Evolutionary conservation across 2,329 filamentous ascomycete genomes (phyloP).

Genomic region (Verticillium klebahnii): DNA sequence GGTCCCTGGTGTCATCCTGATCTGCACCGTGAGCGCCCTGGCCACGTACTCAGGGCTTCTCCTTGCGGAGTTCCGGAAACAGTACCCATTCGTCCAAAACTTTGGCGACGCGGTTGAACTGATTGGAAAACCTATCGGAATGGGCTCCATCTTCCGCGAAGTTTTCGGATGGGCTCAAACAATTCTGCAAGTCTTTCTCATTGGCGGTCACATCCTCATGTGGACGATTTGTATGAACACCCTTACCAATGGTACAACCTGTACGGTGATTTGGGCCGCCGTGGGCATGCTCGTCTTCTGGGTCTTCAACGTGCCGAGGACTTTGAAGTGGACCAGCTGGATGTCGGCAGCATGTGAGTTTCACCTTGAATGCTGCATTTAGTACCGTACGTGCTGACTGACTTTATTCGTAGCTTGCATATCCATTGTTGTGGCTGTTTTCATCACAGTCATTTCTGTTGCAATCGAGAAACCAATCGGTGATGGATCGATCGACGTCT

Average conservation of each 20-base stretch:
- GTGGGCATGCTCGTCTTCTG: constrained; percentile 55
- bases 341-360: constrained; percentile 33
- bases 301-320: constrained; percentile 54
- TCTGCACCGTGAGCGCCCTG: constrained; percentile 58
- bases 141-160: constrained; percentile 50
- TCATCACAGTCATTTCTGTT: constrained; percentile 60
- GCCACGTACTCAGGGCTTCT: constrained; percentile 57
- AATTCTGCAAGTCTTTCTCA: constrained; percentile 61
- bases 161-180: constrained; percentile 54
- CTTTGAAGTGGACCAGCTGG: constrained; percentile 56
- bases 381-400: background rate
- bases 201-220: constrained; percentile 62
- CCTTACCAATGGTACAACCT: constrained; percentile 53
- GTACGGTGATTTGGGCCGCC: constrained; percentile 58
- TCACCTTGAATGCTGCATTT: background rate
- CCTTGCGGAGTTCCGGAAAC: constrained; percentile 63
- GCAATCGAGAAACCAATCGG: constrained; percentile 39
- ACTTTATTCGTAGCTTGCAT: constrained; percentile 35
- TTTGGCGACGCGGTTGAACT: constrained; percentile 62
- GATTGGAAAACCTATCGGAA: constrained; percentile 35
- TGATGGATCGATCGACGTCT: constrained; percentile 22
- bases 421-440: constrained; percentile 58
- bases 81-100: constrained; percentile 61
- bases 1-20: constrained; percentile 65
- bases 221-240: constrained; percentile 64